These are phyloP conservation scores for Cercospora canescens DNA, from an alignment of 2,329 filamentous ascomycete genomes.

Conservation along the genomic window DNA sequence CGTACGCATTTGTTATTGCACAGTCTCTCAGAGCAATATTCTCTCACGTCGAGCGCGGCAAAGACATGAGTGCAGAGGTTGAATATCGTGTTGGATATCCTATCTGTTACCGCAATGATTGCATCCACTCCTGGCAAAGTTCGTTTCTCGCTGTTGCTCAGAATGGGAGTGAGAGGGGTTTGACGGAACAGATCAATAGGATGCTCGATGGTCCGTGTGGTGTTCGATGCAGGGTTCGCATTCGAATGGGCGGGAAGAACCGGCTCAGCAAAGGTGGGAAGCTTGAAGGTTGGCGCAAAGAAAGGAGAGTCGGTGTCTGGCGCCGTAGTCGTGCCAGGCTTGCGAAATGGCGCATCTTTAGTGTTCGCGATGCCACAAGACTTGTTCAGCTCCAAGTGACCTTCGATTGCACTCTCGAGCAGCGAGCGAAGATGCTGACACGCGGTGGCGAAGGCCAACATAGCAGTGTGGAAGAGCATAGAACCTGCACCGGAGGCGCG, in stretches of 20 bases:
- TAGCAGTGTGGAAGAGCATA: slow-evolving; percentile 1
- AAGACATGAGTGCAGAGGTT: slow-evolving; percentile 2
- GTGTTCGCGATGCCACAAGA: background rate
- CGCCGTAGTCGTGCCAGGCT: background rate
- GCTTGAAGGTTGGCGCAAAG: background rate
- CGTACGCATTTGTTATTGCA: background rate
- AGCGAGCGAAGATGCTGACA: background rate
- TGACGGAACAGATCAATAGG: background rate
- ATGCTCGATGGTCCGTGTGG: background rate
- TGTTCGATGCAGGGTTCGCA: background rate
- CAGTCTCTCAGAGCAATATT: slow-evolving; percentile 1
- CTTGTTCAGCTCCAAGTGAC: background rate
- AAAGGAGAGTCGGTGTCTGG: background rate
- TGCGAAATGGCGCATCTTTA: background rate
- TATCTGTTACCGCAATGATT: background rate
- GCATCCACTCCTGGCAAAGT: background rate
- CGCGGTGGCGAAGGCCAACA: slow-evolving; percentile 1
- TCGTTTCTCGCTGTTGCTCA: background rate
- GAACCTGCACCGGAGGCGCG: background rate
- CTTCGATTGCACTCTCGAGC: background rate
- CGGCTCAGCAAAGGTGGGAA: background rate
- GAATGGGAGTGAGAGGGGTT: background rate
- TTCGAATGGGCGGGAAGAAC: background rate
- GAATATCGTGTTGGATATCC: background rate
- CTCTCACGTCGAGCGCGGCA: slow-evolving; percentile 6